Percentiles rank a stretch among this genome's conserved stretches.
Evolutionary conservation across 2,329 filamentous ascomycete genomes (phyloP).

Genomic region (Phialophora chinensis): DNA sequence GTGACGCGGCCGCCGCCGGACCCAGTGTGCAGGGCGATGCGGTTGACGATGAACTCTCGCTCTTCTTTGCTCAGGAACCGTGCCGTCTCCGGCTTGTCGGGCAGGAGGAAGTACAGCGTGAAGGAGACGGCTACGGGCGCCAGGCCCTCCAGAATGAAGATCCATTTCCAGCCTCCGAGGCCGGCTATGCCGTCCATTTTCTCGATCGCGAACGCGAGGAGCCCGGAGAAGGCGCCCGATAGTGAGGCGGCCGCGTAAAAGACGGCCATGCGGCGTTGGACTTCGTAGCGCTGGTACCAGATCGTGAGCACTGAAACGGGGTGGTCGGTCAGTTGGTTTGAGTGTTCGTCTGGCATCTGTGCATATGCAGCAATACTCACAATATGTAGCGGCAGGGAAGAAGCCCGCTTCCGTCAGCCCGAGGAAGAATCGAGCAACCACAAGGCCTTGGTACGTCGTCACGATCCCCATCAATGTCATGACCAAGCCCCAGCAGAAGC

Average conservation of each 20-base stretch:
- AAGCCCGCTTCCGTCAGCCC: conserved; percentile 52
- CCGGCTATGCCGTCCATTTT: conserved; percentile 54
- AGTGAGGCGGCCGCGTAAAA: conserved; percentile 43
- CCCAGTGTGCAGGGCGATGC: conserved; percentile 71
- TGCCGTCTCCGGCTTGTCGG: conserved; percentile 75
- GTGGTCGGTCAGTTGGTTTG: background rate
- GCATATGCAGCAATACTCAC: conserved; percentile 5
- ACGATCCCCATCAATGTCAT: conserved; percentile 59
- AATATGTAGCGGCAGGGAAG: conserved; percentile 40
- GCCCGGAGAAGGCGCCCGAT: conserved; percentile 54
- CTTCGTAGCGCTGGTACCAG: conserved; percentile 43
- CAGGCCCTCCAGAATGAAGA: conserved; percentile 61
- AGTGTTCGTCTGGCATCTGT: background rate
- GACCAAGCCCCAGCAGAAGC: conserved; percentile 49
- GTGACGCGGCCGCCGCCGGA: conserved; percentile 53
- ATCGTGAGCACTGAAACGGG: conserved; percentile 43
- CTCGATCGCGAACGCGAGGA: conserved; percentile 58
- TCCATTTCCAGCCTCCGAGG: conserved; percentile 59
- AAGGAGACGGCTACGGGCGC: conserved; percentile 58
- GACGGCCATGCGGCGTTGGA: conserved; percentile 42
- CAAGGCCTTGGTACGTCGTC: conserved; percentile 56
- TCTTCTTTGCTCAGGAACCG: conserved; percentile 75
- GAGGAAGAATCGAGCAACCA: conserved; percentile 56
- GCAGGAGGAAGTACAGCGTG: conserved; percentile 64
- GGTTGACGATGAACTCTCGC: conserved; percentile 64